phyloP scores from a whole-genome alignment of 164 flowering plant species.

The Nymphaea colorata region DNA sequence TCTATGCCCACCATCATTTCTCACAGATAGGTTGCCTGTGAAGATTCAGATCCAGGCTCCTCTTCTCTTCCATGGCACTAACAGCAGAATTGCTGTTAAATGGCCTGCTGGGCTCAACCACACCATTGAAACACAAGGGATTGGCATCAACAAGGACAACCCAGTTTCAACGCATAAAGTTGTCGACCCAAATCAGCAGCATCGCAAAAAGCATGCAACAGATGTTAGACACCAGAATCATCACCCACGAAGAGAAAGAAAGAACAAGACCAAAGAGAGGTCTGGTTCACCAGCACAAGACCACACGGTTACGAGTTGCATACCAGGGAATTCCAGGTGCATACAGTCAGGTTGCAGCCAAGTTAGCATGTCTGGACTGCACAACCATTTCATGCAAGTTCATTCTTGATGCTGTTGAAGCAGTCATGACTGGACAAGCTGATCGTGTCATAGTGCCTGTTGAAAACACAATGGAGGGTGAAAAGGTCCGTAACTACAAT shows the following conservation, averaged over 20 bases:
- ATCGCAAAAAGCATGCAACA: neutral
- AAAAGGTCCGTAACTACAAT: slow-evolving; percentile 15
- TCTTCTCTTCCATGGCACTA: neutral
- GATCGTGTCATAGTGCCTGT: slow-evolving; percentile 19
- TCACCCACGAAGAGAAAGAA: neutral
- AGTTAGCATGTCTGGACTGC: slow-evolving; percentile 15
- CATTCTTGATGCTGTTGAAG: slow-evolving; percentile 10
- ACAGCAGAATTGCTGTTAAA: neutral
- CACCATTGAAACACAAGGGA: neutral
- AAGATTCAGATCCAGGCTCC: neutral
- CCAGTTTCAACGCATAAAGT: neutral
- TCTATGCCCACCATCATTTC: neutral
- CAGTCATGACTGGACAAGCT: slow-evolving; percentile 12
- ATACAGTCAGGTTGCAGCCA: slow-evolving; percentile 21
- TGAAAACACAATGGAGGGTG: slow-evolving; percentile 20
- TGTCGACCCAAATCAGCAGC: neutral
- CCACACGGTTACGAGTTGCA: slow-evolving; percentile 6
- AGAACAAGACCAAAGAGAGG: neutral
- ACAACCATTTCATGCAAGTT: slow-evolving; percentile 12
- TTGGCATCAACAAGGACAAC: neutral
- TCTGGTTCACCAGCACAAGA: neutral
- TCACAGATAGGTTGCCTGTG: neutral
- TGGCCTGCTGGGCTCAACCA: neutral
- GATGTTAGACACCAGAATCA: neutral
- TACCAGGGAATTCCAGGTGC: slow-evolving; percentile 26